Percentiles rank a stretch among this genome's conserved stretches.
These are phyloP conservation scores for Takashimella koratensis DNA, from an alignment of 1,284 basidiomycete species.

Conservation along the genomic window DNA sequence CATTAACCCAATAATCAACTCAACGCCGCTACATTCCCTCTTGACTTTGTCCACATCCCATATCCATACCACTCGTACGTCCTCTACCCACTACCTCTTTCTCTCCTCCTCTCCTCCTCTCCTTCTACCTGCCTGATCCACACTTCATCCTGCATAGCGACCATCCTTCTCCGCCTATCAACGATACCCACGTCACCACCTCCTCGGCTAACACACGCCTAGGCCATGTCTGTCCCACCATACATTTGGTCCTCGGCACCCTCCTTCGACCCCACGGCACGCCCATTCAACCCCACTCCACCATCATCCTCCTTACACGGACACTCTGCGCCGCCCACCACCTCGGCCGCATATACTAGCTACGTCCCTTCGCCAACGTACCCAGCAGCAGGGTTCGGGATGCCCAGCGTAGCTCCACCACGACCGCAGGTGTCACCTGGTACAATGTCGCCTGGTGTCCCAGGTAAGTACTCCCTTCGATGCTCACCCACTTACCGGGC, in stretches of 20 bases:
- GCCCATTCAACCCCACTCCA: not conserved
- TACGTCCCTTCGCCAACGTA: not conserved
- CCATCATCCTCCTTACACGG: not conserved
- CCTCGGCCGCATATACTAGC: not conserved
- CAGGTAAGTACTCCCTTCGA: not conserved
- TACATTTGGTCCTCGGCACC: too few relatives aligned
- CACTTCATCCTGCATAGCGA: not conserved
- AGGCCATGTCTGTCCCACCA: too few relatives aligned
- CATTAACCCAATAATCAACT: too few relatives aligned
- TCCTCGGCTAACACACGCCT: too few relatives aligned
- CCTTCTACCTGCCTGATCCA: not conserved
- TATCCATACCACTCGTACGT: not conserved
- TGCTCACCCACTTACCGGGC: too few relatives aligned
- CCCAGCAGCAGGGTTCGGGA: not conserved
- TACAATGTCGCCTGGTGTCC: not conserved
- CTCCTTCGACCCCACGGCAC: constrained; percentile 6
- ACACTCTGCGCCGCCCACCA: not conserved
- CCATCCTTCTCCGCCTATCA: not conserved
- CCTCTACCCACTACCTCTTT: not conserved
- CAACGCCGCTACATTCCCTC: too few relatives aligned
- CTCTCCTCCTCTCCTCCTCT: not conserved
- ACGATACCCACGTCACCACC: not conserved
- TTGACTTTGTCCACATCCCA: too few relatives aligned
- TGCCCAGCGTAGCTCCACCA: not conserved
- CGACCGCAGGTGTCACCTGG: not conserved